Conservation (phyloP, 2,329 filamentous ascomycete species). For the Sclerotinia sclerotiorum region DNA sequence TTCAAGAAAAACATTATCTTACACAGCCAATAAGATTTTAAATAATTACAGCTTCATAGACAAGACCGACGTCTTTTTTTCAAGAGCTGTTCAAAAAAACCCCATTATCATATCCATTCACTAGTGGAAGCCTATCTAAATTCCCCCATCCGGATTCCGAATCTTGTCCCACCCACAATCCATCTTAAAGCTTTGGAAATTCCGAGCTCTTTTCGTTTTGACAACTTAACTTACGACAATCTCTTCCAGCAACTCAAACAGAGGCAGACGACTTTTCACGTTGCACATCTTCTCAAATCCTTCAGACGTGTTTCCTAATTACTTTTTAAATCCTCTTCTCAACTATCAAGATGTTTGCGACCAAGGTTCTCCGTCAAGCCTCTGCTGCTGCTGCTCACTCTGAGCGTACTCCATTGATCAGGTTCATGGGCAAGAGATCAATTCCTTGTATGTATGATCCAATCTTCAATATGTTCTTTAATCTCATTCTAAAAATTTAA, state of each 20-base stretch:
- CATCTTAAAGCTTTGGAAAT: conserved; percentile 7
- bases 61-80: background rate
- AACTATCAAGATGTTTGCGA: conserved; percentile 42
- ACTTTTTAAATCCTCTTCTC: conserved; percentile 11
- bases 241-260: conserved; percentile 14
- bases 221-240: background rate
- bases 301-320: background rate
- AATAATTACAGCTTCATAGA: background rate
- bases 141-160: background rate
- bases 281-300: conserved; percentile 14
- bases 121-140: conserved; percentile 5
- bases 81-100: background rate
- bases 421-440: conserved; percentile 45
- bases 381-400: conserved; percentile 37
- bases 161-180: conserved; percentile 13
- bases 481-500: conserved; percentile 25
- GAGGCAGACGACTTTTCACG: background rate
- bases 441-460: conserved; percentile 41
- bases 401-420: conserved; percentile 45
- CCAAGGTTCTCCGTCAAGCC: conserved; percentile 42
- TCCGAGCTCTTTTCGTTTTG: background rate
- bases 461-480: background rate
- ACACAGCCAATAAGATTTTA: background rate
- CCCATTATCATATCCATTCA: background rate
- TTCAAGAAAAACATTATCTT: background rate